Evolutionary conservation across 73 alveolate genomes (phyloP), one percentile per base, ranked within the genome.

Genomic region (Breviolum minutum): DNA sequence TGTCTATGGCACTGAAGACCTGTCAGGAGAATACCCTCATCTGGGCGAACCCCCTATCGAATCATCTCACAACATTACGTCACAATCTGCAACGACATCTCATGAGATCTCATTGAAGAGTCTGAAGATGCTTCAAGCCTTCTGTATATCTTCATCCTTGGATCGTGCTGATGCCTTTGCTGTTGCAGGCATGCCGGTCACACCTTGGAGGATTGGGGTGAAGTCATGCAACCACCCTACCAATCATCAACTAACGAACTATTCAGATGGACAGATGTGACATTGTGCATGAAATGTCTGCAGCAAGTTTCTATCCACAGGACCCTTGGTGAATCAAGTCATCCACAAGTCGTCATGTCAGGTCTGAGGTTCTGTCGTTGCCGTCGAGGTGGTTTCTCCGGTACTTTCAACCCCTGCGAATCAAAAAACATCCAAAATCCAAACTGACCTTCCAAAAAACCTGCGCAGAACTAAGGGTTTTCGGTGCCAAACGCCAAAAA

Each of bases 91-190:
- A 40, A 40, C 0, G 54, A 40, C 0, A 40, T 40, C 54, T 40
- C 54, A 40, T 40, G 54, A 40, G 54, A 19, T 26, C 16, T 73
- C 83, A 73, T 71, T 13, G n/a, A 22, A 71, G 82, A 73, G 30
- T 40, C 17, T 66, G 87, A 5, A 4, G 87, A 68, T 14, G 24
- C 61, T 9, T 11, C 26, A 9, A 63, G 74, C 96, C 96, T 89
- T 89, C 74, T 89, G 69, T 63, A 89, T 70, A 54, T 89, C 96
- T 17, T 89, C 96, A 22, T 89, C 96, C 22, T 89, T 89, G 61
- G 96, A 89, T 16, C 73, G 69, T 16, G 81, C 82, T 5, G 87
- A 48, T 60, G 96, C 96, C 20, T 71, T 74, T 30, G 96, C 96
- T 14, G 96, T 89, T 14, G 71, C 70, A 20, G 96, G 96, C 48